phyloP scores from a whole-genome alignment of 2,329 filamentous ascomycete genomes.

The Colletotrichum musicola region DNA sequence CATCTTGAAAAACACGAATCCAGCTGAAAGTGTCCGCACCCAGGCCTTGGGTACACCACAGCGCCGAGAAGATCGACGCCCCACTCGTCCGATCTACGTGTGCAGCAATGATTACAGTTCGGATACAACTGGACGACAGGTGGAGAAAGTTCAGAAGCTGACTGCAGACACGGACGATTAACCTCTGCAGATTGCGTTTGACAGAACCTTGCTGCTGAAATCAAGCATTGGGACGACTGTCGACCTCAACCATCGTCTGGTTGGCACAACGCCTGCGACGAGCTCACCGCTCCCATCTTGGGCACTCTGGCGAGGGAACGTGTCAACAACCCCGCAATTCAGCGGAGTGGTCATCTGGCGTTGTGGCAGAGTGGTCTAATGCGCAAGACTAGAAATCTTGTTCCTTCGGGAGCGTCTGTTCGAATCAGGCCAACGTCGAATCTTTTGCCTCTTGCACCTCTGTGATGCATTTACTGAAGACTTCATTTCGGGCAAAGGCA shows the following conservation, averaged over 20 bases:
- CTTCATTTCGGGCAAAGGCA: neutral
- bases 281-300: neutral
- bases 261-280: neutral
- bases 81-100: neutral
- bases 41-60: no score
- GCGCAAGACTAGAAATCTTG: constrained; percentile 34
- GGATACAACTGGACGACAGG: no score
- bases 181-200: neutral
- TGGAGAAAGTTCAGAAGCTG: no score
- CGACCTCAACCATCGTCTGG: no score
- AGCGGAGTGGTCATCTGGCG: neutral
- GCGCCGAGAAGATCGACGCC: neutral
- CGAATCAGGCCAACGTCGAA: constrained; percentile 28
- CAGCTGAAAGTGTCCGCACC: no score
- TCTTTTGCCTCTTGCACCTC: constrained; percentile 1
- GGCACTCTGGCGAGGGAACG: fast-evolving
- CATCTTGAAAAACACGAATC: no score
- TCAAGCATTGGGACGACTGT: no score
- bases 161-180: no score
- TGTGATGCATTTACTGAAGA: no score
- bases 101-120: no score
- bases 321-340: neutral
- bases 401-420: constrained; percentile 33
- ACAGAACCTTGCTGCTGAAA: neutral
- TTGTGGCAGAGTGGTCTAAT: constrained; percentile 33